Conservation (phyloP, 352 stramenopile species). For the Halophytophthora batemanensis region DNA sequence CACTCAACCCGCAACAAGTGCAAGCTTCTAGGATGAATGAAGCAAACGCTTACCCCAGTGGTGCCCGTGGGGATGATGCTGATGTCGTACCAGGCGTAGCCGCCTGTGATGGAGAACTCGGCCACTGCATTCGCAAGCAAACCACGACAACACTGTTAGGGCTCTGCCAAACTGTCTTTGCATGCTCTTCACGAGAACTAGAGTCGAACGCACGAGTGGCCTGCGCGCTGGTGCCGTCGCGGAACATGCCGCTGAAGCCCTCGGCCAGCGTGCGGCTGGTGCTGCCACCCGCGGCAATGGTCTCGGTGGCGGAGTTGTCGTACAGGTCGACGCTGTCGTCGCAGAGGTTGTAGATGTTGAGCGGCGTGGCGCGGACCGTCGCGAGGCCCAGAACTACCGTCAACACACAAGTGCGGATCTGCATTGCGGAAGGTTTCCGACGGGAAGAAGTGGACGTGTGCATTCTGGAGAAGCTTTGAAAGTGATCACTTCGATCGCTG, state of each 20-base stretch:
- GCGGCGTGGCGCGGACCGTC: conserved; percentile 21
- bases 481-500: no score
- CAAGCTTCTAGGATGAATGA: neutral
- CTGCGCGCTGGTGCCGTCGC: conserved; percentile 46
- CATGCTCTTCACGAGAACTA: neutral
- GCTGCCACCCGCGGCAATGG: conserved; percentile 30
- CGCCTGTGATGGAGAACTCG: conserved; percentile 42
- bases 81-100: conserved; percentile 61
- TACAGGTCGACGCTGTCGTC: conserved; percentile 45
- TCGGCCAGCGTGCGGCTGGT: conserved; percentile 31
- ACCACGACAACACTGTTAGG: conserved; percentile 11
- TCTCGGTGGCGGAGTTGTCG: conserved; percentile 47
- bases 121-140: conserved; percentile 26
- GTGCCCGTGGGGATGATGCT: conserved; percentile 55
- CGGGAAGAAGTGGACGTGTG: no score
- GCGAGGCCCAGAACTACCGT: conserved; percentile 21
- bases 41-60: conserved; percentile 18
- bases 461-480: no score
- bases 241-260: conserved; percentile 61
- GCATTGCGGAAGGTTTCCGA: no score
- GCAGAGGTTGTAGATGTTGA: conserved; percentile 55
- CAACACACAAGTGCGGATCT: conserved; percentile 3
- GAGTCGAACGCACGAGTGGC: conserved; percentile 33
- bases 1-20: neutral
- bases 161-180: neutral